phyloP scores from a whole-genome alignment of 495 filamentous ascomycete genomes.

The Penicillium paradoxum region DNA sequence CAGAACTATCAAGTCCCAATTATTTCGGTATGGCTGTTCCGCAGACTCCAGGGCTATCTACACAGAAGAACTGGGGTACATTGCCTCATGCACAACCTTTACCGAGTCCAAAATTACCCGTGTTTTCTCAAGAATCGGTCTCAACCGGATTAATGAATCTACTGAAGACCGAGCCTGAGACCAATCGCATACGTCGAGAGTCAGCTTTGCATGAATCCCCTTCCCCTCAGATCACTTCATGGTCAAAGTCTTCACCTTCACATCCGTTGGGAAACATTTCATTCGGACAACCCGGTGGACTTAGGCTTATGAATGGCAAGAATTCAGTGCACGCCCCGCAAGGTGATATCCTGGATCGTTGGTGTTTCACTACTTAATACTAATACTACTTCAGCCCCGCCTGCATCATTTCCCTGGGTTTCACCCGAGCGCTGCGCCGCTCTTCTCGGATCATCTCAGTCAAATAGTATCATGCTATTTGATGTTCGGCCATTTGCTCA shows the following conservation, averaged over 20 bases:
- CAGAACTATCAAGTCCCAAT: conserved; percentile 59
- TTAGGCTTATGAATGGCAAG: not conserved
- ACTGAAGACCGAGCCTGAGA: conserved; percentile 31
- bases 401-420: conserved; percentile 44
- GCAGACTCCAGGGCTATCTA: conserved; percentile 54
- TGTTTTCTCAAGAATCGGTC: conserved; percentile 67
- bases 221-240: conserved; percentile 7
- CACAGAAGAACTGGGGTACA: conserved; percentile 66
- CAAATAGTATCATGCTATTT: conserved; percentile 65
- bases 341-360: conserved; percentile 4
- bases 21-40: conserved; percentile 73
- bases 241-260: conserved; percentile 1
- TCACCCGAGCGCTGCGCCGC: conserved; percentile 59
- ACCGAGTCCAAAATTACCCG: conserved; percentile 61
- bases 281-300: not conserved
- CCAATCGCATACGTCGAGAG: conserved; percentile 19
- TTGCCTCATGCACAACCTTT: conserved; percentile 63
- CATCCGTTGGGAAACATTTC: conserved; percentile 1
- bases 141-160: conserved; percentile 65
- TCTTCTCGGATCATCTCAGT: conserved; percentile 52
- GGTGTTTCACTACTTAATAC: not conserved
- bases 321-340: not conserved
- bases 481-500: conserved; percentile 86
- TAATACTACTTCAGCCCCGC: not conserved
- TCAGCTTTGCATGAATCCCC: conserved; percentile 19